Conservation (phyloP, 805 yeast genomes). For the Metschnikowia borealis region DNA sequence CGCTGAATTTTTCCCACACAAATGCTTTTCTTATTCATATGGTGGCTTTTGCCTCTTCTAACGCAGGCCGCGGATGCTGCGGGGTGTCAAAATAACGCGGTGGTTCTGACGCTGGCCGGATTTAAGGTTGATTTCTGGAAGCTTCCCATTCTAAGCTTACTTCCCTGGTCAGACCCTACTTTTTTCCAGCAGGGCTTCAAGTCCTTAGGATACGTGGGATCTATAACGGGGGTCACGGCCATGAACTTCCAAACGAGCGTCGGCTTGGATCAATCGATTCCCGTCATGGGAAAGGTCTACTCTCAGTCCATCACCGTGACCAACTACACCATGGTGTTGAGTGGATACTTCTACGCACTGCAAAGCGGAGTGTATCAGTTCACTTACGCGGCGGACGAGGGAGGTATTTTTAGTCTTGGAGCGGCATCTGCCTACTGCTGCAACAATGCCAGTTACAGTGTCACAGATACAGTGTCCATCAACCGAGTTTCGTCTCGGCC, state of each 20-base stretch:
- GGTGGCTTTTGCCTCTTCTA: no score
- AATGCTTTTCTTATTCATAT: no score
- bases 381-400: slow-evolving; percentile 7
- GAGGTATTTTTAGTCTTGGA: slow-evolving; percentile 7
- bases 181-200: slow-evolving; percentile 7
- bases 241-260: not conserved
- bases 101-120: not conserved
- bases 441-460: not conserved
- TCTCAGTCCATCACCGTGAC: slow-evolving; percentile 1
- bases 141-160: slow-evolving; percentile 1
- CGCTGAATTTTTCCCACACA: no score
- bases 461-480: not conserved
- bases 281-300: not conserved
- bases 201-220: not conserved
- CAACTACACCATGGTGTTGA: slow-evolving; percentile 6
- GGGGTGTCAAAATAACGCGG: no score
- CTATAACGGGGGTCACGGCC: slow-evolving; percentile 1
- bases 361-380: slow-evolving; percentile 7
- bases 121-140: slow-evolving; percentile 5
- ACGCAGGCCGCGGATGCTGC: no score
- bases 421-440: slow-evolving; percentile 6
- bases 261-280: not conserved
- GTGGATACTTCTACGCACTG: slow-evolving; percentile 9
- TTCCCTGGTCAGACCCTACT: slow-evolving; percentile 1
- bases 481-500: not conserved